phyloP scores from a whole-genome alignment of 2,329 filamentous ascomycete species.

The Neurospora sp. region DNA sequence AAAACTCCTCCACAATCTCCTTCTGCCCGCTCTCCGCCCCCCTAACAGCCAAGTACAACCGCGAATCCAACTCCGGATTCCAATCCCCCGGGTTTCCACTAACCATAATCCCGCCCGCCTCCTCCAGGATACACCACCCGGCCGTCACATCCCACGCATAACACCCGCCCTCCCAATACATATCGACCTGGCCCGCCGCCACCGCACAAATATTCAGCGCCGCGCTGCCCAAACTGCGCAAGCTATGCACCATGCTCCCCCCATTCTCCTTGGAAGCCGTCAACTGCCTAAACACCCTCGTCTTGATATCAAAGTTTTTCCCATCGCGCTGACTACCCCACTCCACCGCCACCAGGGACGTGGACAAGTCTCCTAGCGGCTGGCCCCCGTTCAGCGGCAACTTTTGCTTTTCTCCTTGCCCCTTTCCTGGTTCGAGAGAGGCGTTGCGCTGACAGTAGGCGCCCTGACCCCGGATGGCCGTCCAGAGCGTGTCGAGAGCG shows the following conservation, averaged over 20 bases:
- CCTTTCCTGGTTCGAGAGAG: slow-evolving; percentile 23
- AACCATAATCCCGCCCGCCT: slow-evolving; percentile 65
- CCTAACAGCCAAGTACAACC: slow-evolving; percentile 53
- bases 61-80: slow-evolving; percentile 48
- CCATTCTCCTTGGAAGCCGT: slow-evolving; percentile 48
- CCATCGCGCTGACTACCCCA: slow-evolving; percentile 63
- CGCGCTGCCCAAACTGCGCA: slow-evolving; percentile 62
- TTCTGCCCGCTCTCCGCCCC: slow-evolving; percentile 49
- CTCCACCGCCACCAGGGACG: slow-evolving; percentile 58
- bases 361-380: slow-evolving; percentile 49
- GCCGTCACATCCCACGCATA: slow-evolving; percentile 83
- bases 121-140: slow-evolving; percentile 64
- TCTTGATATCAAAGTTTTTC: slow-evolving; percentile 61
- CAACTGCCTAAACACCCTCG: slow-evolving; percentile 52
- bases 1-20: slow-evolving; percentile 55
- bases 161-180: slow-evolving; percentile 76
- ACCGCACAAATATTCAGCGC: slow-evolving; percentile 67
- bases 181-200: slow-evolving; percentile 59
- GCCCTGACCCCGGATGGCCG: slow-evolving; percentile 57
- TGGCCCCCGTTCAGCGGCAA: slow-evolving; percentile 38
- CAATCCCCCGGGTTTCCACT: slow-evolving; percentile 66
- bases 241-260: slow-evolving; percentile 66
- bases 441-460: slow-evolving; percentile 45
- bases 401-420: slow-evolving; percentile 9
- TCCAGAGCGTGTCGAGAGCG: slow-evolving; percentile 59